phyloP scores from a whole-genome alignment of 371 early-diverging fungal genomes.

The Dichotomocladium elegans region DNA sequence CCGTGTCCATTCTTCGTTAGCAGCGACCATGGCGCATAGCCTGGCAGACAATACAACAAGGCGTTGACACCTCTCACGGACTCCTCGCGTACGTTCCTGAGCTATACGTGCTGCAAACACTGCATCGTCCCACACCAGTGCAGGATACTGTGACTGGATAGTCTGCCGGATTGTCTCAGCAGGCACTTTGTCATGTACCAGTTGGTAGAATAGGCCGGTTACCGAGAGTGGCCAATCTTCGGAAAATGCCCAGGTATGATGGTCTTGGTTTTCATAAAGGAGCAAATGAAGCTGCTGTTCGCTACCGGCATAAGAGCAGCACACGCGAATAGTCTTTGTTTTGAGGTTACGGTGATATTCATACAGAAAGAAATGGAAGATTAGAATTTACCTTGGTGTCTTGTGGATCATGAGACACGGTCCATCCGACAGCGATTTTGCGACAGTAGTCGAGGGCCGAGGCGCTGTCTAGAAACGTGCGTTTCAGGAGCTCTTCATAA shows the following conservation, averaged over 20 bases:
- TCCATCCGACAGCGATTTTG: neutral
- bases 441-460: neutral
- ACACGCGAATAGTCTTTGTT: too few relatives aligned
- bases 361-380: too few relatives aligned
- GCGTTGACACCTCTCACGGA: conserved; percentile 29
- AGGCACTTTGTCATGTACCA: conserved; percentile 31
- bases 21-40: conserved; percentile 34
- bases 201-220: conserved; percentile 31
- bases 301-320: too few relatives aligned
- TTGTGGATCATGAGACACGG: neutral
- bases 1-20: conserved; percentile 31
- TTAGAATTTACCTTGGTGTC: neutral
- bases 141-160: conserved; percentile 53
- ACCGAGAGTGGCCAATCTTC: conserved; percentile 44
- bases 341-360: too few relatives aligned
- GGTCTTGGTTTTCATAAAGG: too few relatives aligned
- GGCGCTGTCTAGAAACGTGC: neutral
- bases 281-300: too few relatives aligned
- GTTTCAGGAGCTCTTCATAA: neutral
- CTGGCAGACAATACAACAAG: conserved; percentile 24
- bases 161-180: conserved; percentile 51
- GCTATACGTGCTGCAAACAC: conserved; percentile 57
- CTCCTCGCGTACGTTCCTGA: conserved; percentile 52
- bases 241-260: neutral
- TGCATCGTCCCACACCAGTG: conserved; percentile 57